Evolutionary conservation across 768 basidiomycete genomes (phyloP).

Genomic region (Pulveroboletus frians): DNA sequence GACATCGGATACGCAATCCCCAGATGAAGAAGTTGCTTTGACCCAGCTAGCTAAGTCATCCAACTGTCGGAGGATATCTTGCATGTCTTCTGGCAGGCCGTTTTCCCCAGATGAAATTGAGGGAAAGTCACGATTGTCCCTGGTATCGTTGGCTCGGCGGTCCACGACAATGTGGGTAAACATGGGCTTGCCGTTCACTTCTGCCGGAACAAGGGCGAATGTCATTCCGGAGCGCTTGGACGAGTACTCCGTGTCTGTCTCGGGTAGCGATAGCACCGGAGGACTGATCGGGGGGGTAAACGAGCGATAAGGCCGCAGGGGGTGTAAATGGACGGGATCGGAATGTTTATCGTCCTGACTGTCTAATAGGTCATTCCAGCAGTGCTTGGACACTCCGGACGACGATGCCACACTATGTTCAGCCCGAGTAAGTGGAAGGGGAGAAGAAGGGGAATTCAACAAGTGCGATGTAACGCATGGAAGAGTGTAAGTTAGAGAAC

Average conservation of each 20-base stretch:
- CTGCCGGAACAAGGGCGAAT: slow-evolving; percentile 13
- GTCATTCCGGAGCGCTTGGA: slow-evolving; percentile 18
- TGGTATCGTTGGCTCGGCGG: not conserved
- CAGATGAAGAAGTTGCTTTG: slow-evolving; percentile 16
- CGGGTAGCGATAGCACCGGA: slow-evolving; percentile 7
- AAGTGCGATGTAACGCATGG: slow-evolving; percentile 5
- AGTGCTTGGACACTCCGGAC: not conserved
- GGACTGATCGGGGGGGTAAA: slow-evolving; percentile 14
- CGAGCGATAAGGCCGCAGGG: slow-evolving; percentile 4
- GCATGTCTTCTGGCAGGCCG: slow-evolving; percentile 29
- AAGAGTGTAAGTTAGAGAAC: not conserved
- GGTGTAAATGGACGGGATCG: not conserved
- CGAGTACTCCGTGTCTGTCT: not conserved
- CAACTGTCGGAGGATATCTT: slow-evolving; percentile 21
- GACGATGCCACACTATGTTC: not conserved
- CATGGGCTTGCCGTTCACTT: slow-evolving; percentile 10
- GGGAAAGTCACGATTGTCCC: not conserved
- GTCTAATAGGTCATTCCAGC: not conserved
- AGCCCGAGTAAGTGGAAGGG: not conserved
- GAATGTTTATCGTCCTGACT: not conserved
- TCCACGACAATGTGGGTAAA: slow-evolving; percentile 15
- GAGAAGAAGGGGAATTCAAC: not conserved
- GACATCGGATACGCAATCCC: not conserved
- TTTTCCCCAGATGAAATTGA: not conserved
- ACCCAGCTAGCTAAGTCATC: slow-evolving; percentile 28